Base-by-base conservation (phyloP, 2,329 filamentous ascomycete species). In the Penicillium italicum region DNA sequence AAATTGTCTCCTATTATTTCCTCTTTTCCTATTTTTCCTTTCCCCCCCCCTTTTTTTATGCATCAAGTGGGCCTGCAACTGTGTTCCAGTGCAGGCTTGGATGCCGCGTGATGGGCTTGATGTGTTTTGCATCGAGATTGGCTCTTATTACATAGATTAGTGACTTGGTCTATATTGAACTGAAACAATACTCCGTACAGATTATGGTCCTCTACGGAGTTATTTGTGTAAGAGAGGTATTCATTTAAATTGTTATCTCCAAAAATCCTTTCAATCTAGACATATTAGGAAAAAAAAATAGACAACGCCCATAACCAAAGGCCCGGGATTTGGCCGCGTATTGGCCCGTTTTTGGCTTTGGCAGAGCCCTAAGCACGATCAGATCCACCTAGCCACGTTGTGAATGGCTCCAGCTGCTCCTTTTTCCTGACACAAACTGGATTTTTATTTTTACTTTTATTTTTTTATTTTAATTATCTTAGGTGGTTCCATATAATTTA, bases 371-470 rank as follows among this genome's bases (percentile, higher is more conserved):
- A 63, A 63, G 53, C 55, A 60, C 55, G 62, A 66, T 66, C 61
- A 64, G 63, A 66, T 66, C 63, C 62, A 59, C 62, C 50, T 53
- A 53, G 62, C 63, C 63, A 66, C 63, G 63, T 66, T 66, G 59
- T 65, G 57, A 66, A 62, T 66, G 63, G 61, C 62, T 42, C 40
- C 12, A 40, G 11, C 3, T n/a, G 55, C 62, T 58, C 58, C 45
- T 62, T 65, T 63, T 34, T 12, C 12, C 12, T 31, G 24, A 28
- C 40, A n/a, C 24, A 24, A 24, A 24, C 24, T 24, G 40, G 40
- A 10, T 28, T 26, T 57, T 44, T 47, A 18, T 18, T 44, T 47
- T 37, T 18, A n/a, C n/a, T 34, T 22, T 10, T 16, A 5, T 10
- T 52, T 56, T 56, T 51, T 52, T 31, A 22, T 37, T 8, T 7